Base-by-base conservation (phyloP, 345 rosid genomes). In the Mangifera indica region DNA sequence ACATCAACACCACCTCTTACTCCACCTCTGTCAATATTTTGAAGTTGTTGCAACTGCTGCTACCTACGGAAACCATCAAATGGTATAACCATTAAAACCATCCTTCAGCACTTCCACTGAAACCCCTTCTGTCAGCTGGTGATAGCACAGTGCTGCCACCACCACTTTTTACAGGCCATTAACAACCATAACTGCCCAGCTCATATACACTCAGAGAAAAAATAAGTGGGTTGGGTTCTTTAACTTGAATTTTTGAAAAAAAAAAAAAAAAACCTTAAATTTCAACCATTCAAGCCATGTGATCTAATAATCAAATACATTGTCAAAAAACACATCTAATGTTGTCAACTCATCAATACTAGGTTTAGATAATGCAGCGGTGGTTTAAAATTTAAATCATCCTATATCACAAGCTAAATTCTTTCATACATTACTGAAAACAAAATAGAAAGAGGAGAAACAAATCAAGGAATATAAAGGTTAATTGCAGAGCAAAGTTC, bases 401-500 rank as follows among this genome's bases (percentile, higher is more conserved):
- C 7, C 42, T 6, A 37, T 5, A 20, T 32, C 21, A 70, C 4
- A 49, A 60, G 17, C 29, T 2, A 5, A 24, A 69, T 21, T 44
- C 52, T 63, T 63, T 63, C 67, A 63, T 63, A 9, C 34, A 69
- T 56, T 42, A 57, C 11, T 21, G n/a, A 7, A 66, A 54, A 69
- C 2, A 13, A 56, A 57, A 37, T 21, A 54, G 42, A 45, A 57
- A 46, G 32, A 29, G 32, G 32, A 29, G n/a, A 29, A 29, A 1
- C 32, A 3, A 29, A 29, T 29, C 32, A 29, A 29, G 32, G 32
- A 29, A 29, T 59, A 26, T 46, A 57, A 67, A 2, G 12, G 45
- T 15, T 17, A 26, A 42, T 34, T 66, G 40, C 20, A 64, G 24
- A 55, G 62, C 29, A 65, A 49, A 24, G 17, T 7, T 55, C 62